phyloP scores from a whole-genome alignment of 2,329 filamentous ascomycete species.

The Pseudopithomyces chartarum region DNA sequence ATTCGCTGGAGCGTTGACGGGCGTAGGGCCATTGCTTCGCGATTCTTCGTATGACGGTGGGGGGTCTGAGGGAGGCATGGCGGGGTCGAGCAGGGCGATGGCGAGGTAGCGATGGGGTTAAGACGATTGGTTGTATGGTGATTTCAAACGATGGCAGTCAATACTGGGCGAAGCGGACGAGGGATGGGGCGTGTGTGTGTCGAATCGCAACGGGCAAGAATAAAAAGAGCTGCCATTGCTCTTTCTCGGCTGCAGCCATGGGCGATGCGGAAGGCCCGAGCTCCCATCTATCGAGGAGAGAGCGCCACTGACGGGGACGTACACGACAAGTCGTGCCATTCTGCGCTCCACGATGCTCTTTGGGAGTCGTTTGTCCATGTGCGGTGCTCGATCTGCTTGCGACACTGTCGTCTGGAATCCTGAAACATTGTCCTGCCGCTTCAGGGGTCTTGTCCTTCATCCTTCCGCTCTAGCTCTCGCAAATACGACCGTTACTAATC shows the following conservation, averaged over 20 bases:
- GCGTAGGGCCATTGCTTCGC: slow-evolving; percentile 15
- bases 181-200: neutral
- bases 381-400: neutral
- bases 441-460: neutral
- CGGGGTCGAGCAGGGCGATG: slow-evolving; percentile 5
- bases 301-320: neutral
- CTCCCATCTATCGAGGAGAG: slow-evolving; percentile 49
- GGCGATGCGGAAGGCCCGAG: slow-evolving; percentile 1
- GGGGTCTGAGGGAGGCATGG: slow-evolving; percentile 41
- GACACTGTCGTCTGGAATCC: neutral
- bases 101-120: neutral
- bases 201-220: neutral
- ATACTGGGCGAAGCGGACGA: neutral
- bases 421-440: neutral
- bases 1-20: slow-evolving; percentile 12
- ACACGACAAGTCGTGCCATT: slow-evolving; percentile 68
- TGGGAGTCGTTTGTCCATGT: neutral
- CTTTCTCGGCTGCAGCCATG: neutral
- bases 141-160: neutral
- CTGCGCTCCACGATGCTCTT: neutral
- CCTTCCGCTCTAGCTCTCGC: neutral
- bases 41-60: slow-evolving; percentile 49
- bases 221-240: neutral
- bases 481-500: slow-evolving; percentile 2
- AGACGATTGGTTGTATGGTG: neutral